Conservation (phyloP, 2,329 filamentous ascomycete species). For the Colletotrichum sojae region DNA sequence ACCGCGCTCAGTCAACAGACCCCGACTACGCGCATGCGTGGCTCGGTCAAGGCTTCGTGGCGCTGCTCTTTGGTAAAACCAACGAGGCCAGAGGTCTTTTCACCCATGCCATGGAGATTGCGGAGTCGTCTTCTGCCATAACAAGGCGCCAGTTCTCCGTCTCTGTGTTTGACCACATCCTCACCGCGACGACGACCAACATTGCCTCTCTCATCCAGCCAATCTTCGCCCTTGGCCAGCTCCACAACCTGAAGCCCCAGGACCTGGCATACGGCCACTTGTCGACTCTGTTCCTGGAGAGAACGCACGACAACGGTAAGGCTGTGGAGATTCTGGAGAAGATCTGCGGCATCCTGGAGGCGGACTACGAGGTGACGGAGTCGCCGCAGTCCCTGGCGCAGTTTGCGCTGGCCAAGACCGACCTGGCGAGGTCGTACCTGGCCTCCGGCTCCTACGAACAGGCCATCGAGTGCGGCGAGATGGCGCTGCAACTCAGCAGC, state of each 20-base stretch:
- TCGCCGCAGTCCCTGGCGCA: constrained; percentile 79
- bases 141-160: constrained; percentile 85
- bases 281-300: constrained; percentile 84
- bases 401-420: constrained; percentile 87
- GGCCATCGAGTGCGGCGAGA: constrained; percentile 85
- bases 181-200: constrained; percentile 68
- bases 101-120: constrained; percentile 94
- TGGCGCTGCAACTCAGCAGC: constrained; percentile 82
- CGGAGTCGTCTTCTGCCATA: constrained; percentile 80
- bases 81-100: constrained; percentile 88
- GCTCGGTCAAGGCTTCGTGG: constrained; percentile 92
- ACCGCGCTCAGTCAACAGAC: constrained; percentile 91
- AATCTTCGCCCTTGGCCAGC: constrained; percentile 88
- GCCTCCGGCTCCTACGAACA: constrained; percentile 74
- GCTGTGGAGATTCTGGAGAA: constrained; percentile 75
- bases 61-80: constrained; percentile 79
- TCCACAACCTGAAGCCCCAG: constrained; percentile 78
- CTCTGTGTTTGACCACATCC: constrained; percentile 85
- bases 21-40: constrained; percentile 95
- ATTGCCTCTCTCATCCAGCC: constrained; percentile 83
- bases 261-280: constrained; percentile 84
- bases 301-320: constrained; percentile 76
- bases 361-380: constrained; percentile 87
- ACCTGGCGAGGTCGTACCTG: constrained; percentile 87
- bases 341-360: constrained; percentile 80